Conservation (phyloP, 768 basidiomycete species). For the Lactarius hengduanensis region DNA sequence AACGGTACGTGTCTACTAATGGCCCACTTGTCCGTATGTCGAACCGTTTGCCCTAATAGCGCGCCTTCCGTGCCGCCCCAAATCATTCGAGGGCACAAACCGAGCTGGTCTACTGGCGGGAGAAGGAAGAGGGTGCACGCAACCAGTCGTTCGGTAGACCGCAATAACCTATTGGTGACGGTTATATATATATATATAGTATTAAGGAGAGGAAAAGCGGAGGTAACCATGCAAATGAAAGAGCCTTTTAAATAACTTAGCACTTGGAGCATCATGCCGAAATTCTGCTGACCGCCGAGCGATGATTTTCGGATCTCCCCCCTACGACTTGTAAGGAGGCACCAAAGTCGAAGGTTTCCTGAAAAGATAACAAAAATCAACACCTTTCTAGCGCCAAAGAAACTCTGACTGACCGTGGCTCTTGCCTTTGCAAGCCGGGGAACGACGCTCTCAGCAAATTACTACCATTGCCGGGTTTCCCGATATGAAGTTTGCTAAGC, state of each 20-base stretch:
- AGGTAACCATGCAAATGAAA: conserved; percentile 10
- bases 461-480: conserved; percentile 55
- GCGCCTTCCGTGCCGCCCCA: conserved; percentile 57
- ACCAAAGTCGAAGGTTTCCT: conserved; percentile 28
- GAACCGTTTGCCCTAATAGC: conserved; percentile 39
- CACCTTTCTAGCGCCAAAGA: not conserved
- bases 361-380: not conserved
- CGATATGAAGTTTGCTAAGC: conserved; percentile 78
- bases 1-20: conserved; percentile 51
- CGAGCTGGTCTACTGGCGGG: conserved; percentile 84
- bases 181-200: conserved; percentile 11
- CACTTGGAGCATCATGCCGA: not conserved
- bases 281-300: not conserved
- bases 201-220: not conserved
- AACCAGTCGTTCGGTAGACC: conserved; percentile 35
- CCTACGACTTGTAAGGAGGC: conserved; percentile 38
- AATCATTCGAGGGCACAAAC: conserved; percentile 84
- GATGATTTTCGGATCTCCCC: not conserved
- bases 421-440: conserved; percentile 49
- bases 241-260: conserved; percentile 8
- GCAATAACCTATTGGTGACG: not conserved
- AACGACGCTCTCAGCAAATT: conserved; percentile 73
- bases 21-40: conserved; percentile 8
- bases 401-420: conserved; percentile 39
- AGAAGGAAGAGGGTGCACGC: conserved; percentile 77